phyloP scores from a whole-genome alignment of 2,329 filamentous ascomycete genomes.

The Xylaria digitata region DNA sequence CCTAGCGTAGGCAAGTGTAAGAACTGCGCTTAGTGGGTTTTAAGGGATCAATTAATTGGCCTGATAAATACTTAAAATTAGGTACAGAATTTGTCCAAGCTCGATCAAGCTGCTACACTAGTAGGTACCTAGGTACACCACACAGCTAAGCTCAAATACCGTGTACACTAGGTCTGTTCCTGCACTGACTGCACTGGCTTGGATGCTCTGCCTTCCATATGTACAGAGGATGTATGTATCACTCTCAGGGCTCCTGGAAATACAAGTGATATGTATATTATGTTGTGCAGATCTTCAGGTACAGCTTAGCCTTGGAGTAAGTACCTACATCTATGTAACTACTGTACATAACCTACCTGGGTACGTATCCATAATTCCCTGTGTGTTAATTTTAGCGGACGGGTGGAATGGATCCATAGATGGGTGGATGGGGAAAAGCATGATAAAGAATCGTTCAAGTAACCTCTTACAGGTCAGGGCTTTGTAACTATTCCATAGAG shows the following conservation, averaged over 20 bases:
- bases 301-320: conserved; percentile 15
- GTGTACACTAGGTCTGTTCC: conserved; percentile 2
- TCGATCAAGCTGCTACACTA: not conserved
- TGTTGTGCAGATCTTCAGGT: conserved; percentile 25
- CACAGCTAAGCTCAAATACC: not conserved
- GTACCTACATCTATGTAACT: conserved; percentile 6
- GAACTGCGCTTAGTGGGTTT: conserved; percentile 10
- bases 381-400: conserved; percentile 29
- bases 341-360: not conserved
- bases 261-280: conserved; percentile 19
- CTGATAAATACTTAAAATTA: conserved; percentile 15
- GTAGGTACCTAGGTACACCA: too few relatives aligned
- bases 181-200: conserved; percentile 2
- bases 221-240: not conserved
- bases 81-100: not conserved
- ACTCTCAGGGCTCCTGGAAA: conserved; percentile 4
- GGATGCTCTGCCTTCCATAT: not conserved
- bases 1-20: conserved; percentile 1
- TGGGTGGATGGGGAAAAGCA: conserved; percentile 11
- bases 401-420: conserved; percentile 28
- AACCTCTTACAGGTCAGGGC: too few relatives aligned
- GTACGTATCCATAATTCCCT: too few relatives aligned
- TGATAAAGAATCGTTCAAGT: conserved; percentile 20
- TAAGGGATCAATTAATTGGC: conserved; percentile 10
- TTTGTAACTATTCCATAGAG: not conserved